Base-by-base conservation (phyloP, 805 yeast species). In the Priceomyces haplophilus region DNA sequence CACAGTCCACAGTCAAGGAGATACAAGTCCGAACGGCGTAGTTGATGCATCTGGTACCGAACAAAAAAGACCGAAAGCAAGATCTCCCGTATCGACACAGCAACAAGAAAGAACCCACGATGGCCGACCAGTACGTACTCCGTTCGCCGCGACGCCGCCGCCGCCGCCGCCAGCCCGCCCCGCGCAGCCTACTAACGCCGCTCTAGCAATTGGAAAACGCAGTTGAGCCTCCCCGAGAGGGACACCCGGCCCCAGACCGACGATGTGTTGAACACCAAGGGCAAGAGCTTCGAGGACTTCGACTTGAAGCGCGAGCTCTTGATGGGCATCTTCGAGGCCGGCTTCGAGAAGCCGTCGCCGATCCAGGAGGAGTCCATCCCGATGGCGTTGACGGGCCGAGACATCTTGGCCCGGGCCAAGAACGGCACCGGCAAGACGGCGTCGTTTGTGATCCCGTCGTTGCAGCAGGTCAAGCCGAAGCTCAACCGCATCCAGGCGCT, bases 401-500 rank as follows among this genome's bases (percentile, higher is more conserved):
- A 93, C 65, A 85, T 93, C 46, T 76, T 93, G 49, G 99, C 99
- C 12, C 80, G 99, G 70, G 98, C 99, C 34, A 93, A 93, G 64
- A 93, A 93, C 67, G 99, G 99, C 50, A 93, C 99, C 1, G 99
- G 99, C 57, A 93, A 93, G 63, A 93, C 99, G 7, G 99, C 98
- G 1, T 95, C 99, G 5, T 93, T 93, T 64, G 84, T 88, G 38
- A 91, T 93, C 52, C 99, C 99, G 40, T 79, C 95, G 21, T 75
- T 93, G 58, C 96, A 93, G 64, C 85, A 83, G 61, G 76, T 89
- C 47, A 87, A 90, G 65, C 90, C 97, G 43, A 85, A 88, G 58
- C 53, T 82, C 38, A 79, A 82, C 65, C 84, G 85, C 61, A 88
- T 89, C 54, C 99, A 93, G 67, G 93, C 96, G 6, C 78, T 93